phyloP scores from a whole-genome alignment of 768 basidiomycete species.

The Russula virescens region DNA sequence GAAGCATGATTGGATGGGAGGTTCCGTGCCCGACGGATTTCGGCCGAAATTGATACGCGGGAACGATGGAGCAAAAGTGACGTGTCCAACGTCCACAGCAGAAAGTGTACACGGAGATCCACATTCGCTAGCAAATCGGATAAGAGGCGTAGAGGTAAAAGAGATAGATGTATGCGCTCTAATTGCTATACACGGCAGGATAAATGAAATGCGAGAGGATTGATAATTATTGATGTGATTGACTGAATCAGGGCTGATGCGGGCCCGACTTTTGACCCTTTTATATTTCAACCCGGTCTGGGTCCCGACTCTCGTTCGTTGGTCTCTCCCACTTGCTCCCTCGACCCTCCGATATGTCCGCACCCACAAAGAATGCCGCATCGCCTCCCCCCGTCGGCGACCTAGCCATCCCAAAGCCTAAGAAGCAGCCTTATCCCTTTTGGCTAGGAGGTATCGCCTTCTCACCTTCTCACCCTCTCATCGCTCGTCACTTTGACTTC shows the following conservation, averaged over 20 bases:
- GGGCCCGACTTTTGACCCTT: not conserved
- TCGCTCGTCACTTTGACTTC: not conserved
- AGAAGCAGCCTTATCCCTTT: slow-evolving; percentile 78
- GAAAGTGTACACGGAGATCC: not conserved
- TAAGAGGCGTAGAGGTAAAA: slow-evolving; percentile 2
- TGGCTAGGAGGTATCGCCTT: slow-evolving; percentile 65
- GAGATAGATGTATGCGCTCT: not conserved
- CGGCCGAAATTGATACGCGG: not conserved
- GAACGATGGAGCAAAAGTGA: not conserved
- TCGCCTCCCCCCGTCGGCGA: slow-evolving; percentile 14
- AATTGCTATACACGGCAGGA: slow-evolving; percentile 1
- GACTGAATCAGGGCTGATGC: too few relatives aligned
- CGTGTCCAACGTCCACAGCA: not conserved
- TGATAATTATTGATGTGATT: not conserved
- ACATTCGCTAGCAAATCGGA: slow-evolving; percentile 5
- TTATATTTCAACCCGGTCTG: not conserved
- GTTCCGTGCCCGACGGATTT: not conserved
- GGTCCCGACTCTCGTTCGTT: not conserved
- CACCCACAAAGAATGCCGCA: slow-evolving; percentile 9
- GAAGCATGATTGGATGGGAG: too few relatives aligned
- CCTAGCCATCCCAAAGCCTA: slow-evolving; percentile 23
- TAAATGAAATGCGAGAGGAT: too few relatives aligned
- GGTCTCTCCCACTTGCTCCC: not conserved
- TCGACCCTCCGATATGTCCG: slow-evolving; percentile 15
- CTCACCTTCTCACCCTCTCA: not conserved